Percentiles rank a stretch among this genome's conserved stretches.
Conservation (phyloP, 345 rosid species). For the Cochlearia excelsa region DNA sequence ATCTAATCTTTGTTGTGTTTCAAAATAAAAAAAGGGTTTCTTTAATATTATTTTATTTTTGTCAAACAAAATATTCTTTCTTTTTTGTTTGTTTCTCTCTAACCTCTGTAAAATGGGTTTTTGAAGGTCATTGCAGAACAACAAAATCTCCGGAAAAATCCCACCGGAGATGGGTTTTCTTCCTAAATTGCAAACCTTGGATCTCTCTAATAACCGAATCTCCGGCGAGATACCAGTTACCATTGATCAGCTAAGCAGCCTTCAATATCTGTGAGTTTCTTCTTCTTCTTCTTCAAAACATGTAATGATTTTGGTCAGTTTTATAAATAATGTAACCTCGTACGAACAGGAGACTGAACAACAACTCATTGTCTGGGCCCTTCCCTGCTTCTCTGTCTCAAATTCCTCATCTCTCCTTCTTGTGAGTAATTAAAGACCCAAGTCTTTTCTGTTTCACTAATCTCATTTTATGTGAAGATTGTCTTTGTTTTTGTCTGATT, state of each 20-base stretch:
- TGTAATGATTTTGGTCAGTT: constrained; percentile 13
- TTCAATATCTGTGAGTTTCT: constrained; percentile 75
- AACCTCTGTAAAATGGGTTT: background rate
- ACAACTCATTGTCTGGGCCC: constrained; percentile 83
- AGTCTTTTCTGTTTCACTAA: constrained; percentile 14
- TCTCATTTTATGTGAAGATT: background rate
- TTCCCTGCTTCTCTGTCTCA: constrained; percentile 73
- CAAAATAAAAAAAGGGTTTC: too few species aligned
- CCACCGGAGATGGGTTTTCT: constrained; percentile 73
- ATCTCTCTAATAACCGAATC: constrained; percentile 74
- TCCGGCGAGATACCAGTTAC: constrained; percentile 59
- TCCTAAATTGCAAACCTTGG: constrained; percentile 70
- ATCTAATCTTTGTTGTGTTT: background rate
- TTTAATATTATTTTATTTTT: background rate
- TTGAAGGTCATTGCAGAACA: constrained; percentile 78
- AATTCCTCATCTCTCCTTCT: constrained; percentile 75
- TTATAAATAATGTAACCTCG: constrained; percentile 26
- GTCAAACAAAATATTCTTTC: background rate
- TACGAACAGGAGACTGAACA: constrained; percentile 80
- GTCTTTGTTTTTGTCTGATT: constrained; percentile 10
- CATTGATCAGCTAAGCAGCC: constrained; percentile 53
- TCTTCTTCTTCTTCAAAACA: background rate
- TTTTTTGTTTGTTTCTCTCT: constrained; percentile 14
- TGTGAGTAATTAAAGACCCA: constrained; percentile 56
- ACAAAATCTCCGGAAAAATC: constrained; percentile 72